Percentiles rank a stretch among this genome's conserved stretches.
Evolutionary conservation across 2,329 filamentous ascomycete genomes (phyloP).

Genomic region (Claviceps sp.): DNA sequence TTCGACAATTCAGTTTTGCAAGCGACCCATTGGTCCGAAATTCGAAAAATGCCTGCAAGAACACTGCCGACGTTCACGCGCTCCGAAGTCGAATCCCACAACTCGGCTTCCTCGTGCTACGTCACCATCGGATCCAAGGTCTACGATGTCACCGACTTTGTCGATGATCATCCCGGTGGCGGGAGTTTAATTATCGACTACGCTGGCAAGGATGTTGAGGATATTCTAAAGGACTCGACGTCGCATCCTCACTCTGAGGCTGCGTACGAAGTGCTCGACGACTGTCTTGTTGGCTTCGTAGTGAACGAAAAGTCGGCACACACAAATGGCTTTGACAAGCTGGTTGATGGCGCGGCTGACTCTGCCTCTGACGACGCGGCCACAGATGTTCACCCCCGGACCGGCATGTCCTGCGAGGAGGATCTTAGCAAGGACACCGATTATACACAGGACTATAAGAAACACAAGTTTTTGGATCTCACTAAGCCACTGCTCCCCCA

Average conservation of each 20-base stretch:
- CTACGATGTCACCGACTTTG: slow-evolving; percentile 86
- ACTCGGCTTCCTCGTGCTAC: slow-evolving; percentile 73
- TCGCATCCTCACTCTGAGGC: slow-evolving; percentile 82
- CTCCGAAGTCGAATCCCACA: slow-evolving; percentile 71
- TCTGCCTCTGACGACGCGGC: slow-evolving; percentile 15
- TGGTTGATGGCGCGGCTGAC: slow-evolving; percentile 16
- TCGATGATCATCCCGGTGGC: slow-evolving; percentile 83
- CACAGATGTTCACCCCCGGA: slow-evolving; percentile 41
- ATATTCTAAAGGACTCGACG: slow-evolving; percentile 67
- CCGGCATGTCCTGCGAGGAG: slow-evolving; percentile 80
- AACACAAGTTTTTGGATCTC: slow-evolving; percentile 87
- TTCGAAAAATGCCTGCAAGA: slow-evolving; percentile 53
- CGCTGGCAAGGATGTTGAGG: slow-evolving; percentile 71
- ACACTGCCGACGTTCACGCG: slow-evolving; percentile 73
- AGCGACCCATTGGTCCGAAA: neutral
- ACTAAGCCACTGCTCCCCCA: slow-evolving; percentile 74
- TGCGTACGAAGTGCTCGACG: slow-evolving; percentile 91
- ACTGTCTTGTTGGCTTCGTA: slow-evolving; percentile 73
- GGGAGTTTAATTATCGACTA: slow-evolving; percentile 80
- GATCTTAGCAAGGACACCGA: slow-evolving; percentile 85
- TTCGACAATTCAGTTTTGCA: neutral
- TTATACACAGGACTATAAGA: slow-evolving; percentile 59
- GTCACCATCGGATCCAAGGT: slow-evolving; percentile 83
- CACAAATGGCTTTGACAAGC: slow-evolving; percentile 10
- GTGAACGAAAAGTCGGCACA: slow-evolving; percentile 39